Base-by-base conservation (phyloP, 1,139 yeast genomes). In the Candida sanyaensis region DNA sequence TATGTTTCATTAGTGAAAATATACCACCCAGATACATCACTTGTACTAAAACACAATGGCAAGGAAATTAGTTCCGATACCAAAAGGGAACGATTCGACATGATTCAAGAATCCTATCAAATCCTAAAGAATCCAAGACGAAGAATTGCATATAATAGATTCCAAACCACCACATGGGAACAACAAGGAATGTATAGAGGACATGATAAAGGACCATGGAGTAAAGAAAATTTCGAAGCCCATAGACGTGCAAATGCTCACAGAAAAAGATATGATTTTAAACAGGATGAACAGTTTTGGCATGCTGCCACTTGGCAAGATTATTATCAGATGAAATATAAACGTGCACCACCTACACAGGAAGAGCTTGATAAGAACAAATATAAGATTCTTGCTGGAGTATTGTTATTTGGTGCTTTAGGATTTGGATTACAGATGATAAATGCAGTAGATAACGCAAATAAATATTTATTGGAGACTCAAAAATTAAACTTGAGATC, bases 11-110 rank as follows among this genome's bases (percentile, higher is more conserved):
- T 84, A 47, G 93, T 95, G 12, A 90, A 88, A 64, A 62, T 84
- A 6, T 92, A 93, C 60, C 98, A 93, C 60, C 98, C 99, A 0
- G 99, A 93, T 66, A 68, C 85, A 2, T 54, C 64, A 5, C 64
- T 73, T 11, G 60, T 61, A 11, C 53, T 65, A 12, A 60, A 55
- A 5, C 58, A 68, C 4, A 53, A 65, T 11, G 64, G 71, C 2
- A 60, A 63, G 11, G 57, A 61, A 2, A 56, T 66, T n/a, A 64
- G 75, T 0, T 55, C 56, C 1, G 73, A 70, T 3, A 68, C 69
- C 46, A 84, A 83, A 54, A 63, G 81, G 36, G 77, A 72, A 12
- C 68, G 96, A 49, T 92, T 90, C 64, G 88, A 87, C 58, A 71
- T 77, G 53, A 68, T 91, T 5, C 84, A 86, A 34, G 79, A 81